Conservation (phyloP, 2,329 filamentous ascomycete species). For the Cladophialophora exuberans region DNA sequence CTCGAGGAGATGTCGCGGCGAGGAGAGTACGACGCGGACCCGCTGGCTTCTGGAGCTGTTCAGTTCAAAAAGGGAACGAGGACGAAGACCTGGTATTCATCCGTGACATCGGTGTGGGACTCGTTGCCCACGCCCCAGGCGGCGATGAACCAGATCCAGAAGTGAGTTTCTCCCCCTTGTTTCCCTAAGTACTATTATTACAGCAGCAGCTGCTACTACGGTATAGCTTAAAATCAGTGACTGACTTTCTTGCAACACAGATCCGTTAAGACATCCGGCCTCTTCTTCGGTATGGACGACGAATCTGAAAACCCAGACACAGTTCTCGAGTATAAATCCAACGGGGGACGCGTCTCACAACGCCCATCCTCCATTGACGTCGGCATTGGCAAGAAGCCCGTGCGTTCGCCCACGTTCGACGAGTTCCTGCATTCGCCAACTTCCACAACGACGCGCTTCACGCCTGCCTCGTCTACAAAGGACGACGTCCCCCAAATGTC, state of each 20-base stretch:
- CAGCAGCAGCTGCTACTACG: no score
- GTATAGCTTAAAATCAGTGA: no score
- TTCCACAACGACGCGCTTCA: no score
- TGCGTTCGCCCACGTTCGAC: constrained; percentile 2
- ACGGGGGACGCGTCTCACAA: no score
- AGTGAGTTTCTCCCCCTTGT: no score
- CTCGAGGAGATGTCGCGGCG: not conserved
- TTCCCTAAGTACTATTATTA: no score
- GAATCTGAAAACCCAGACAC: constrained; percentile 4
- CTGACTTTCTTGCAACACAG: not conserved
- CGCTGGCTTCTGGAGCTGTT: not conserved
- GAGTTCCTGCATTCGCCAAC: constrained; percentile 5
- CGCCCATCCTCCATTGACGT: no score
- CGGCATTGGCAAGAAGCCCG: not conserved
- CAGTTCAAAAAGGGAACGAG: not conserved
- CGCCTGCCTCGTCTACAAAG: no score
- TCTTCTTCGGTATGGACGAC: constrained; percentile 12
- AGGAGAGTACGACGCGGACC: not conserved
- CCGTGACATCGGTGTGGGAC: constrained; percentile 6
- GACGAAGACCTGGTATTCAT: constrained; percentile 13
- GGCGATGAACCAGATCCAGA: constrained; percentile 10
- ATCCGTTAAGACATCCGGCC: constrained; percentile 12
- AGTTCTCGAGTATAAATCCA: constrained; percentile 4
- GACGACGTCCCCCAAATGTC: no score
- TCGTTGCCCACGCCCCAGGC: constrained; percentile 7